These are phyloP conservation scores for Fraxinus ornus DNA, from an alignment of 305 asterid genomes.

Conservation along the genomic window DNA sequence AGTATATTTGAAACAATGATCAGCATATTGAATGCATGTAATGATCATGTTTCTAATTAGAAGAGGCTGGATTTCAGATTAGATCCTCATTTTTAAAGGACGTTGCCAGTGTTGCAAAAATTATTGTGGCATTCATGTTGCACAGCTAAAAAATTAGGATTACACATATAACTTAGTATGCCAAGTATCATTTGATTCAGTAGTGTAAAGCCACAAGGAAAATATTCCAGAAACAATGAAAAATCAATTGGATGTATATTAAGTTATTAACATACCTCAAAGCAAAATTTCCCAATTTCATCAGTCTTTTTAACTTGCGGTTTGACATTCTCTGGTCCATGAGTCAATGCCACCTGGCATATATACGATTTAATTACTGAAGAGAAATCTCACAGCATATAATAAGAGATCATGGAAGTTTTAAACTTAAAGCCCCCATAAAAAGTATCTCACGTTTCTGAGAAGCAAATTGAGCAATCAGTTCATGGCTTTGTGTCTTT, in stretches of 20 bases:
- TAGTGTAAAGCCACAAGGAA: conserved; percentile 11
- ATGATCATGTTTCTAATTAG: background rate
- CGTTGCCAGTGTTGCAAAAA: background rate
- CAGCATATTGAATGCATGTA: background rate
- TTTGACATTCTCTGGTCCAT: conserved; percentile 86
- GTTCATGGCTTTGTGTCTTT: background rate
- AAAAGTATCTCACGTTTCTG: conserved; percentile 9
- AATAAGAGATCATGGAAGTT: conserved; percentile 13
- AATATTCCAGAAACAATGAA: conserved; percentile 18
- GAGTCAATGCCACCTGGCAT: conserved; percentile 88
- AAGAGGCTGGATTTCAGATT: background rate
- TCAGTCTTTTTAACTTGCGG: conserved; percentile 82
- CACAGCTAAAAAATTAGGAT: background rate
- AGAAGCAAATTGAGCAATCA: conserved; percentile 6
- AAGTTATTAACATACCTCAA: conserved; percentile 56
- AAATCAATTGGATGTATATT: conserved; percentile 3
- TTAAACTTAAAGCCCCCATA: background rate
- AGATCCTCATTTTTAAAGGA: background rate
- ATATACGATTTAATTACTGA: conserved; percentile 27
- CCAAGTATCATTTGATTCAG: conserved; percentile 1
- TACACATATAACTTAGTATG: background rate
- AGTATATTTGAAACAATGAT: background rate
- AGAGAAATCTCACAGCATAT: conserved; percentile 19
- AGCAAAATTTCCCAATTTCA: conserved; percentile 76
- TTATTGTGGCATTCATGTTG: background rate